Conservation (phyloP, 768 basidiomycete genomes). For the Gymnopilus dilepis region DNA sequence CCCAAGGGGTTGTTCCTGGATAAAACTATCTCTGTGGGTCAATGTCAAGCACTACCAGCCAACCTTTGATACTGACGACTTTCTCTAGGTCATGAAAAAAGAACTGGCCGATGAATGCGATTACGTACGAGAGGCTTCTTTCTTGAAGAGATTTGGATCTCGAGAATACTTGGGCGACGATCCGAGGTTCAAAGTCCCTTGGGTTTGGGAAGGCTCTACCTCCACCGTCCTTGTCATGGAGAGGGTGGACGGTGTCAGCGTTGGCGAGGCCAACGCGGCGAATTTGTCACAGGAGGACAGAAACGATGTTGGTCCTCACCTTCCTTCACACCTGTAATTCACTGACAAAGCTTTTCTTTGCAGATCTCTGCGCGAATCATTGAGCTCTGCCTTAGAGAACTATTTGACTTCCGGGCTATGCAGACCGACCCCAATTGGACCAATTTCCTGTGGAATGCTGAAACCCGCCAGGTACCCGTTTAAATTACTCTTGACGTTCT, state of each 20-base stretch:
- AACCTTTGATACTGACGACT: neutral
- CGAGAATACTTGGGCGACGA: conserved; percentile 57
- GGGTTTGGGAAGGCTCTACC: conserved; percentile 85
- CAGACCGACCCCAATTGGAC: conserved; percentile 99
- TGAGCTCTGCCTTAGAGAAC: conserved; percentile 86
- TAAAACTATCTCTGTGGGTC: conserved; percentile 73
- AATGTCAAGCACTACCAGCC: neutral
- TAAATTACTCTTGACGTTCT: neutral
- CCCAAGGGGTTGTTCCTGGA: conserved; percentile 92
- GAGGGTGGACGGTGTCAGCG: conserved; percentile 75
- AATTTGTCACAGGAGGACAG: conserved; percentile 67
- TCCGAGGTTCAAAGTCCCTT: conserved; percentile 79
- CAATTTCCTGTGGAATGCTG: conserved; percentile 89
- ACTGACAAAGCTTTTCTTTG: neutral
- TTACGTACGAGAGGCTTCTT: conserved; percentile 83
- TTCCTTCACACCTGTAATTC: neutral
- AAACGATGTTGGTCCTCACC: conserved; percentile 64
- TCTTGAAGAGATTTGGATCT: conserved; percentile 64
- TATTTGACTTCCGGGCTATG: conserved; percentile 92
- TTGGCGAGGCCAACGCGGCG: conserved; percentile 66
- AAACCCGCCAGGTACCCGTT: conserved; percentile 65
- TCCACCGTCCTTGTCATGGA: conserved; percentile 90
- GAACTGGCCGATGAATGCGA: conserved; percentile 94
- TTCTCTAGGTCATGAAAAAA: conserved; percentile 60
- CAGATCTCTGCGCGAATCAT: conserved; percentile 87